phyloP scores from a whole-genome alignment of 139 green algal species.

The Picochlorum sp. region DNA sequence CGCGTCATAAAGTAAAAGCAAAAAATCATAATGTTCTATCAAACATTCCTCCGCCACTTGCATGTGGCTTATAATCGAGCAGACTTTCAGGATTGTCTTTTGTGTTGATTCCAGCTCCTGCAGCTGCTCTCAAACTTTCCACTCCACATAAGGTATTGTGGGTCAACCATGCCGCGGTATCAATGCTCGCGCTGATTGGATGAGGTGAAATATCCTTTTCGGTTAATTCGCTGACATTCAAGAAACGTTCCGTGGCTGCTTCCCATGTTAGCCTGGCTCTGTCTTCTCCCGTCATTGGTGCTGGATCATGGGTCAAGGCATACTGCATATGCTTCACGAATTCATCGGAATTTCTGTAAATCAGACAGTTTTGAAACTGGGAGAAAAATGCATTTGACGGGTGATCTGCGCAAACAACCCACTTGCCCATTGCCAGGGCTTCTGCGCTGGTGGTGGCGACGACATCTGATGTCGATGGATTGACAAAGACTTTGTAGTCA shows the following conservation, averaged over 20 bases:
- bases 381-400: constrained; percentile 92
- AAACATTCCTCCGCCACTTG: constrained; percentile 53
- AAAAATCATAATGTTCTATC: constrained; percentile 24
- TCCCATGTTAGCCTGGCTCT: constrained; percentile 85
- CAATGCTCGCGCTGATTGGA: constrained; percentile 27
- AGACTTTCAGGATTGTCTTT: constrained; percentile 55
- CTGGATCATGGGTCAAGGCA: constrained; percentile 57
- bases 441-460: constrained; percentile 97
- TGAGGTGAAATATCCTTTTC: constrained; percentile 34
- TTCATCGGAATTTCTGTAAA: constrained; percentile 67
- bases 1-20: neutral
- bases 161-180: constrained; percentile 47
- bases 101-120: constrained; percentile 61
- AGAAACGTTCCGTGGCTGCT: constrained; percentile 89
- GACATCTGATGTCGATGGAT: constrained; percentile 87
- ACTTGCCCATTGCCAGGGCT: constrained; percentile 98
- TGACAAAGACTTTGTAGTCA: constrained; percentile 96
- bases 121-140: constrained; percentile 45
- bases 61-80: constrained; percentile 46
- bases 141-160: constrained; percentile 54
- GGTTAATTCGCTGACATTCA: constrained; percentile 68
- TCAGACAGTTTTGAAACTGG: constrained; percentile 75
- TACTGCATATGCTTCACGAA: constrained; percentile 70
- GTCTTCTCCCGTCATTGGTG: constrained; percentile 66
- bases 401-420: constrained; percentile 88